Base-by-base conservation (phyloP, 768 basidiomycete genomes). In the Cystofilobasidium capitatum region DNA sequence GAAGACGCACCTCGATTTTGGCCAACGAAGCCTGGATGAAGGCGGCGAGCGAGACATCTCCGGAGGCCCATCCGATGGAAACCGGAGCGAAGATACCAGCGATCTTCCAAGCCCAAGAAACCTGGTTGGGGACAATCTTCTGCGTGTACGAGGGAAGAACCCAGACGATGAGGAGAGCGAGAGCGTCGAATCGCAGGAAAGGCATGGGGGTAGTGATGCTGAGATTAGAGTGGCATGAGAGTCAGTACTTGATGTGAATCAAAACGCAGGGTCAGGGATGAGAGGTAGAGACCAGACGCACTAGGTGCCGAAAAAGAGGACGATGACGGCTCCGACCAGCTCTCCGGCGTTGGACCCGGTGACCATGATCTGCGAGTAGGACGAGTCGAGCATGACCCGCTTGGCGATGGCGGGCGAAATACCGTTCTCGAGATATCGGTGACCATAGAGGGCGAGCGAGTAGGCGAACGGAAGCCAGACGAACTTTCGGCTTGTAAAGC, bases 41-140 rank as follows among this genome's bases (percentile, higher is more conserved):
- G 12, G 75, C 75, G 29, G 75, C 75, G 37, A 75, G 69, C 0
- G 73, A 74, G 65, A 75, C 74, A 57, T 76, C 75, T 0, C 75
- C 75, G 13, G 75, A 73, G 14, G 74, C 74, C 75, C 75, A 76
- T 44, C 74, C 69, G 66, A 59, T 62, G 8, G 47, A 62, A 39
- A 65, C 29, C 9, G 65, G 65, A 24, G 47, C 57, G 35, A 66
- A 57, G 33, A 58, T 58, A 17, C 58, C 58, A 16, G 58, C 33
- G 24, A 65, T 26, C 45, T 63, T 66, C 74, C 74, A 74, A 10
- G 74, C 75, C 35, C 65, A 71, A n/a, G 26, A 29, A 39, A 71
- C 74, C 13, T 71, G 31, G 39, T 66, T 54, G 20, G 66, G 65
- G 12, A 62, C 58, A 24, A 71, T 71, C 20, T 66, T 36, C 65